Evolutionary conservation across 179 eudicot genomes (phyloP).

Genomic region (Vitellaria paradoxa): DNA sequence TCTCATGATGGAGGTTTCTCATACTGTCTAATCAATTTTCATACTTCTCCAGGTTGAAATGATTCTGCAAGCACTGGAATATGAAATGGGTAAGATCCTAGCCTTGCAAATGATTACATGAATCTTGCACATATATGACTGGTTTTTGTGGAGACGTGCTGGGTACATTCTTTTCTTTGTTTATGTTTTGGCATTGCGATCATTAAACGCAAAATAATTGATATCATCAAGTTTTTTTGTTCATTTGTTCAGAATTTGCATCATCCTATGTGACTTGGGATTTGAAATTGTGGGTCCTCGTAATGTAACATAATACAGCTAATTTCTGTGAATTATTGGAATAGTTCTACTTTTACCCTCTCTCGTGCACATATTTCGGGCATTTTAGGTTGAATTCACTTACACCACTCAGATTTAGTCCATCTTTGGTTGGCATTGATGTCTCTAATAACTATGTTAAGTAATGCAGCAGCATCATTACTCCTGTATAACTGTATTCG

Average conservation of each 20-base stretch:
- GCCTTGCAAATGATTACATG: background rate
- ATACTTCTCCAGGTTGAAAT: conserved; percentile 75
- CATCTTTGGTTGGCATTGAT: too few relatives aligned
- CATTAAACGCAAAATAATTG: background rate
- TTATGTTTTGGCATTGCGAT: background rate
- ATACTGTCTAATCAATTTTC: conserved; percentile 12
- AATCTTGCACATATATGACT: background rate
- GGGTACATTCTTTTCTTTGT: background rate
- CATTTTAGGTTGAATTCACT: too few relatives aligned
- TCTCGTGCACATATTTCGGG: too few relatives aligned
- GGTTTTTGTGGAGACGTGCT: background rate
- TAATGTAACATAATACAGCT: too few relatives aligned
- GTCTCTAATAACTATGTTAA: too few relatives aligned
- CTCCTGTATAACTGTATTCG: too few relatives aligned
- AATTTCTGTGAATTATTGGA: too few relatives aligned
- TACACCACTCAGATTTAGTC: too few relatives aligned
- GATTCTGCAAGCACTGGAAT: conserved; percentile 97
- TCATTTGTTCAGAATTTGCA: background rate
- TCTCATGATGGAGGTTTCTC: conserved; percentile 7
- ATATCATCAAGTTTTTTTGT: background rate
- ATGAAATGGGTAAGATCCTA: conserved; percentile 71
- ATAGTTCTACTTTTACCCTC: too few relatives aligned
- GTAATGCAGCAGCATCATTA: too few relatives aligned
- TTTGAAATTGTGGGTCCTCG: background rate
- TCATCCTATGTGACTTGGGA: background rate